Percentiles rank a stretch among this genome's conserved stretches.
Evolutionary conservation across 2,329 filamentous ascomycete genomes (phyloP).

Genomic region (Graphilbum ipis-grandicollis): DNA sequence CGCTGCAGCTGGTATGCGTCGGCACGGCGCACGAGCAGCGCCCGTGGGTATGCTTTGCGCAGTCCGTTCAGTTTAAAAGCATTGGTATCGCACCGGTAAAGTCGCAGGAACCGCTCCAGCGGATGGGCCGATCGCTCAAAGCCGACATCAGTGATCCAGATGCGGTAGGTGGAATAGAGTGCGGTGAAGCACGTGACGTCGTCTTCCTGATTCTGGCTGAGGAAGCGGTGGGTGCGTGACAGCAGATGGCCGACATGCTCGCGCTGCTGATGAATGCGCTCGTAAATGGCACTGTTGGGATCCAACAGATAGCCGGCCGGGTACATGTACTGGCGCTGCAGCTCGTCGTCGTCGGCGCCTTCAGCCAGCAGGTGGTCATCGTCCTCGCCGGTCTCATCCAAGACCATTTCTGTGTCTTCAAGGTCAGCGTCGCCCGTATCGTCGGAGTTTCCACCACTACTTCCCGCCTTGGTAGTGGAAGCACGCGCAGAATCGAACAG

Average conservation of each 20-base stretch:
- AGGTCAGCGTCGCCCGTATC: slow-evolving; percentile 13
- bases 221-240: slow-evolving; percentile 69
- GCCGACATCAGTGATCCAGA: slow-evolving; percentile 95
- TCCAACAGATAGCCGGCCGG: slow-evolving; percentile 71
- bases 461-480: slow-evolving; percentile 26
- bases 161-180: slow-evolving; percentile 78
- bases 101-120: slow-evolving; percentile 66
- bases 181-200: slow-evolving; percentile 92
- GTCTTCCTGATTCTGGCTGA: slow-evolving; percentile 74
- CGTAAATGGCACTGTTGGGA: slow-evolving; percentile 45
- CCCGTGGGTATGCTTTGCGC: slow-evolving; percentile 80
- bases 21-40: slow-evolving; percentile 79
- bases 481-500: slow-evolving; percentile 70
- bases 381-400: neutral
- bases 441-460: slow-evolving; percentile 15
- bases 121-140: slow-evolving; percentile 92
- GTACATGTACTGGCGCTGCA: slow-evolving; percentile 76
- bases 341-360: slow-evolving; percentile 60
- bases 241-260: slow-evolving; percentile 65
- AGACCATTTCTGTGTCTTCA: neutral
- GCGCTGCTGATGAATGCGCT: slow-evolving; percentile 62
- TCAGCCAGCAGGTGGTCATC: slow-evolving; percentile 37
- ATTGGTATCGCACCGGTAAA: slow-evolving; percentile 73
- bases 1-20: slow-evolving; percentile 90
- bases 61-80: slow-evolving; percentile 91